Base-by-base conservation (phyloP, 2,329 filamentous ascomycete genomes). In the Calonectria naviculata region DNA sequence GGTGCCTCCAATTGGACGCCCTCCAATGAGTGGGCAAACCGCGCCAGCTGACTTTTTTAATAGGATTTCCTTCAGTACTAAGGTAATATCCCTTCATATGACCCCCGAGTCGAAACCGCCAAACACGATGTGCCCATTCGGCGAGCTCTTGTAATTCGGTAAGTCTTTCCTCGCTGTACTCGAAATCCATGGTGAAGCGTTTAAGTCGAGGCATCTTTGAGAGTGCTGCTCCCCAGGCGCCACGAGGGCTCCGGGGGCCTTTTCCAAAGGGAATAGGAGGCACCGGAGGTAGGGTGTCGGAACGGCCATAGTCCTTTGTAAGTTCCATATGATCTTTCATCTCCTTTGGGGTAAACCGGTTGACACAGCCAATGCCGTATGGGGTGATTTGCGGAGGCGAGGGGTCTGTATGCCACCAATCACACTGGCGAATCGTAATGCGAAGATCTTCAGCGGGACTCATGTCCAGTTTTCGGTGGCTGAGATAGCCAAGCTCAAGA, bases 41-140 rank as follows among this genome's bases (percentile, higher is more conserved):
- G 24, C 68, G 64, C 71, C 71, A 72, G 29, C 56, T 62, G 15
- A 26, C 31, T 54, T 62, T 36, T 38, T 65, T 70, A 49, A 73
- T 58, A 5, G 70, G 66, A 4, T 42, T 65, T 15, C 34, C 71
- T 26, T 63, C 58, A 0, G 71, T 54, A 52, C 62, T 72, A 28
- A 73, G 71, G 24, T 73, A 72, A 21, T 70, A 70, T 1, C 71
- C 70, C 38, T 73, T 67, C 70, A 72, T 72, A 15, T 65, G 34
- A 10, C 71, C 71, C 9, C 66, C 70, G 5, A 73, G 66, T 19
- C 71, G 70, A 34, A 73, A 73, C 5, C 62, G 64, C 71, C 71
- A 73, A 28, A 72, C 71, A 7, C 66, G 66, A n/a, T 73, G 71
- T 4, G 70, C 71, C 71, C 71, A 72, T 52, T 72, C 52, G 5